Percentiles rank a stretch among this genome's conserved stretches.
These are phyloP conservation scores for Ceratobasidium sp. DNA, from an alignment of 1,284 basidiomycete species.

Conservation along the genomic window DNA sequence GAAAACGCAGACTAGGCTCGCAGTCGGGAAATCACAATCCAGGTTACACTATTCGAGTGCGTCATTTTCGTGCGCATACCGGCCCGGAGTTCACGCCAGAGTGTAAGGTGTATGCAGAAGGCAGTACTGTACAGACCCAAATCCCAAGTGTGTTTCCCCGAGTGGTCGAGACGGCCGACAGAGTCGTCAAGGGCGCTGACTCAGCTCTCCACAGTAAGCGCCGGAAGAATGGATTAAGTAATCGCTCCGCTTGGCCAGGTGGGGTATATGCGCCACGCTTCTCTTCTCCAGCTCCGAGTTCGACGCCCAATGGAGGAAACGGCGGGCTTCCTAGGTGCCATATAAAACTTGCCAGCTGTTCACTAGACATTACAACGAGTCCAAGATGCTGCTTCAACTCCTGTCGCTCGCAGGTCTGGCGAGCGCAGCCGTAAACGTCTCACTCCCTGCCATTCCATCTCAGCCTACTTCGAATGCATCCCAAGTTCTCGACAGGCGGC, in stretches of 20 bases:
- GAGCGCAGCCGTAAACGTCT: slow-evolving; percentile 17
- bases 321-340: too few species aligned
- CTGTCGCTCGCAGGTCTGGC: slow-evolving; percentile 12
- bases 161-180: slow-evolving; percentile 9
- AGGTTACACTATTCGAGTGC: background rate
- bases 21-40: too few species aligned
- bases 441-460: slow-evolving; percentile 24
- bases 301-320: slow-evolving; percentile 23
- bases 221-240: too few species aligned
- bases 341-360: too few species aligned
- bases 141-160: slow-evolving; percentile 15
- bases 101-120: background rate
- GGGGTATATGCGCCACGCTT: slow-evolving; percentile 24
- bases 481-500: slow-evolving; percentile 51
- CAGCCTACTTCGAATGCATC: slow-evolving; percentile 47
- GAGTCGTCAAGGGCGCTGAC: too few species aligned
- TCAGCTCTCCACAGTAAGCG: too few species aligned
- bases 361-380: too few species aligned
- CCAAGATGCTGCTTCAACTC: background rate
- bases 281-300: slow-evolving; percentile 11
- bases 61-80: slow-evolving; percentile 17
- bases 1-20: too few species aligned
- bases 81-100: background rate
- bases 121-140: slow-evolving; percentile 28
- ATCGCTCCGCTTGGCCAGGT: background rate